Conservation (phyloP, 768 basidiomycete species). For the Rubroboletus satanas region DNA sequence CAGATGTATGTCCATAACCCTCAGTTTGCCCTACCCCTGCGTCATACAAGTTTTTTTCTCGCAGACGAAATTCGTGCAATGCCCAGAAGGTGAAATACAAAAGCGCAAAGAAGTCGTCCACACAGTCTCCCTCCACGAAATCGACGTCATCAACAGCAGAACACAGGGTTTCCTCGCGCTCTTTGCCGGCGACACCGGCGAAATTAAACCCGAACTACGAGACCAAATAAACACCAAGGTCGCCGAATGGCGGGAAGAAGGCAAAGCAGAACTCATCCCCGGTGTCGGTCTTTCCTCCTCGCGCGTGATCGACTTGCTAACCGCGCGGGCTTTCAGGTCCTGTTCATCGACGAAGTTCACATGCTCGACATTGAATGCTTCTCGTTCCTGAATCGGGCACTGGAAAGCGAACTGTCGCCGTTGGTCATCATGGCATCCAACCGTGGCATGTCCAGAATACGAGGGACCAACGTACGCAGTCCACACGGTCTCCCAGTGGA, state of each 20-base stretch:
- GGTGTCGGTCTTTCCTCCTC: slow-evolving; percentile 56
- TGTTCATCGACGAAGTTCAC: slow-evolving; percentile 99
- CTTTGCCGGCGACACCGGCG: slow-evolving; percentile 94
- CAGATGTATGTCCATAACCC: slow-evolving; percentile 65
- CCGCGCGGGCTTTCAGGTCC: slow-evolving; percentile 49
- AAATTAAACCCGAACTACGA: slow-evolving; percentile 95
- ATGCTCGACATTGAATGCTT: slow-evolving; percentile 99
- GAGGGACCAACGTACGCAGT: slow-evolving; percentile 90
- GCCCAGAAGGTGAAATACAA: slow-evolving; percentile 97
- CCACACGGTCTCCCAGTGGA: slow-evolving; percentile 96
- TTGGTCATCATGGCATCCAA: slow-evolving; percentile 99
- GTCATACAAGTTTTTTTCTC: slow-evolving; percentile 2
- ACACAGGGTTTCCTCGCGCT: slow-evolving; percentile 98
- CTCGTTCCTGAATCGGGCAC: slow-evolving; percentile 94
- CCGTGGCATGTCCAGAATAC: slow-evolving; percentile 89
- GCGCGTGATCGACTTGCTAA: not conserved
- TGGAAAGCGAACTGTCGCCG: slow-evolving; percentile 91
- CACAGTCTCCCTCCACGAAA: slow-evolving; percentile 96
- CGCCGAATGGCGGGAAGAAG: slow-evolving; percentile 96
- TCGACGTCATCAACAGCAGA: slow-evolving; percentile 97
- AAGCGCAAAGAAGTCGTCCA: slow-evolving; percentile 97
- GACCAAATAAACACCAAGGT: slow-evolving; percentile 97
- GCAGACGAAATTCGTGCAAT: slow-evolving; percentile 97
- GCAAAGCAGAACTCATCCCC: slow-evolving; percentile 96
- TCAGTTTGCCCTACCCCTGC: not conserved